Base-by-base conservation (phyloP, 2,329 filamentous ascomycete genomes). In the Colletotrichum melonis region DNA sequence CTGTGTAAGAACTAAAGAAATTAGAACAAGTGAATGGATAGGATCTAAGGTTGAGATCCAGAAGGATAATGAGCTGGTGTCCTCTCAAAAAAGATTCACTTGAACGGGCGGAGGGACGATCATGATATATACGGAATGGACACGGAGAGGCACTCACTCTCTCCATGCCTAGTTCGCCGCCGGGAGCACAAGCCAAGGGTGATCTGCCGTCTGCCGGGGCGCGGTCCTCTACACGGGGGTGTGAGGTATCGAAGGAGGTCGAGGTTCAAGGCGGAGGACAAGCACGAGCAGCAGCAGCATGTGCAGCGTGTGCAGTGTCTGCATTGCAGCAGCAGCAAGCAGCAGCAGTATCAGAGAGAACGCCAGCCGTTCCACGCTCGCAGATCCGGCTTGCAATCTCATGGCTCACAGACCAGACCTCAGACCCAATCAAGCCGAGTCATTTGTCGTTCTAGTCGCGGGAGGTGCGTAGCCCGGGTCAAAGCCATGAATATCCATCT, bases 91-190 rank as follows among this genome's bases (percentile, higher is more conserved):
- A 16, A 4, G 2, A 4, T 19, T 32, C 28, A 24, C 7, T 30
- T 28, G 67, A 24, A 38, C 49, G 46, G 60, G 67, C 46, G 67
- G 63, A 62, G 67, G 71, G 71, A 71, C 56, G 67, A 73, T 73
- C 71, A 66, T 71, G 67, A 71, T 73, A 73, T 73, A 73, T 73
- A 73, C 56, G 71, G 30, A 69, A 42, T 42, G 70, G 67, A 73
- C 55, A 71, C 55, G 19, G 42, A 38, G 56, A 73, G 28, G 46
- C 67, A 60, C 60, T 70, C 60, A 60, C 71, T 46, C 65, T 56
- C 42, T 56, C 42, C 42, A 49, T 42, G 19, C 38, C 49, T 60
- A 26, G 67, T 58, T 67, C 35, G 67, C 28, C 26, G 67, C 16
- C 67, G 30, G 67, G 28, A 56, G 35, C 26, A 66, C 67, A 65